A percentile compares a stretch with the other conserved stretches of the same genome.
Conservation (phyloP, 495 filamentous ascomycete genomes). For the Tuber brumale region DNA sequence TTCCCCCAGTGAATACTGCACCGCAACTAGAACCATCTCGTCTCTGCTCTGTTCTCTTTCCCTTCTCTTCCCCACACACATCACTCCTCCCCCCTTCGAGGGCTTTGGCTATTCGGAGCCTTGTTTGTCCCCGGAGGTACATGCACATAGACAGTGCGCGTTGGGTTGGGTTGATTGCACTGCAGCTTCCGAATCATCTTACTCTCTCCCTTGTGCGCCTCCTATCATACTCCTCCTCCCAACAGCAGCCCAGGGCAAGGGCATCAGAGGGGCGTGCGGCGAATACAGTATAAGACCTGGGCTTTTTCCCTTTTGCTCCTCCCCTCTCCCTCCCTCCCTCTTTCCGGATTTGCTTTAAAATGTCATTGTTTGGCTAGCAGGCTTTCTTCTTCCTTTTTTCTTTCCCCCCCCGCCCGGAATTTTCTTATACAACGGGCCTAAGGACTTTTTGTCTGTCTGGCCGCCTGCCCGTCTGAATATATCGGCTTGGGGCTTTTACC, state of each 20-base stretch:
- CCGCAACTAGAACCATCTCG: background rate
- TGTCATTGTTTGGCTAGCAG: slow-evolving; percentile 1
- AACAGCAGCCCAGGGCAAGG: background rate
- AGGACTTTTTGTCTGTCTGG: slow-evolving; percentile 17
- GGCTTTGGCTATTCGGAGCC: background rate
- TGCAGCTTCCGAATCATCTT: background rate
- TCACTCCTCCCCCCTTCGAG: background rate
- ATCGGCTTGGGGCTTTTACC: background rate
- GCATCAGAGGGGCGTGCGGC: background rate
- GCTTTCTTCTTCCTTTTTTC: background rate
- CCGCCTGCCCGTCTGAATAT: no score
- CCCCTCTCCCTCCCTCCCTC: background rate
- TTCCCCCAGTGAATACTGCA: background rate
- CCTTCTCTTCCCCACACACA: background rate
- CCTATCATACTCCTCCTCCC: background rate
- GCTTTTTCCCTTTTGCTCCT: background rate
- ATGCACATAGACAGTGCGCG: background rate
- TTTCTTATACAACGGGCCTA: background rate
- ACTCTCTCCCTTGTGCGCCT: background rate
- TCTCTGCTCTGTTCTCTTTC: background rate
- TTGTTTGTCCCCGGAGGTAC: background rate
- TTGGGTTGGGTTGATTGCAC: background rate
- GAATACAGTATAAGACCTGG: background rate
- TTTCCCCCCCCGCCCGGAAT: background rate
- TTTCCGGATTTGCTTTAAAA: background rate